A percentile compares a stretch with the other conserved stretches of the same genome.
These are phyloP conservation scores for Anastatica hierochuntica DNA, from an alignment of 345 rosid species.

Conservation along the genomic window DNA sequence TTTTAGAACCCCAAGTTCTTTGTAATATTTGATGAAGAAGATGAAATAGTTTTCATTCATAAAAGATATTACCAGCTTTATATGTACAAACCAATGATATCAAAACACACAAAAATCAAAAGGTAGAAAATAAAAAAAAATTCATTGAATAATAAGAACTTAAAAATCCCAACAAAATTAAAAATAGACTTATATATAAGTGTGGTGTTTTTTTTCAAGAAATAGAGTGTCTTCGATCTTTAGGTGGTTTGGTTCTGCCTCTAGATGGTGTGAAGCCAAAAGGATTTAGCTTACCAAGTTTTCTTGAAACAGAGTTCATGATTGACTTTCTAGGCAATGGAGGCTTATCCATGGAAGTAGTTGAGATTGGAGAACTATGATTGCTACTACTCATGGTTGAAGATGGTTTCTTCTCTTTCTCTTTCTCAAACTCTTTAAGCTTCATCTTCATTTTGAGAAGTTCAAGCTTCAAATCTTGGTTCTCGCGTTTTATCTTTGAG, in stretches of 20 bases:
- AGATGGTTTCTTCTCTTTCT: conserved; percentile 23
- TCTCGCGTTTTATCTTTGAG: conserved; percentile 54
- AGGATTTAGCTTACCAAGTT: conserved; percentile 69
- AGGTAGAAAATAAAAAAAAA: not conserved
- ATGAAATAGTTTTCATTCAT: not conserved
- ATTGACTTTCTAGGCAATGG: conserved; percentile 71
- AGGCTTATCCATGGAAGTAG: conserved; percentile 55
- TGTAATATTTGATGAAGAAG: not conserved
- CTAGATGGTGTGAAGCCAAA: conserved; percentile 37
- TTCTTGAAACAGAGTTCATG: conserved; percentile 64
- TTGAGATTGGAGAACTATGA: conserved; percentile 16
- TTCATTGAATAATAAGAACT: not conserved
- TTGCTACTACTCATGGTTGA: not conserved
- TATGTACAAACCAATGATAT: too few species aligned
- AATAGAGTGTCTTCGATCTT: conserved; percentile 81
- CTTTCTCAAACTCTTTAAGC: conserved; percentile 66
- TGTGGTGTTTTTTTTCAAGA: conserved; percentile 34
- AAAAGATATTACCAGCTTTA: conserved; percentile 2
- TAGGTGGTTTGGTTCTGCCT: conserved; percentile 49
- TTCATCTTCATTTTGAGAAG: conserved; percentile 76
- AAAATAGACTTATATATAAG: not conserved
- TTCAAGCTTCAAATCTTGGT: conserved; percentile 73
- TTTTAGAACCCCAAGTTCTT: too few species aligned
- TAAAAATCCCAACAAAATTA: conserved; percentile 13
- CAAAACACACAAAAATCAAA: not conserved